These are phyloP conservation scores for Tephrocybe rancida DNA, from an alignment of 768 basidiomycete species.

Conservation along the genomic window DNA sequence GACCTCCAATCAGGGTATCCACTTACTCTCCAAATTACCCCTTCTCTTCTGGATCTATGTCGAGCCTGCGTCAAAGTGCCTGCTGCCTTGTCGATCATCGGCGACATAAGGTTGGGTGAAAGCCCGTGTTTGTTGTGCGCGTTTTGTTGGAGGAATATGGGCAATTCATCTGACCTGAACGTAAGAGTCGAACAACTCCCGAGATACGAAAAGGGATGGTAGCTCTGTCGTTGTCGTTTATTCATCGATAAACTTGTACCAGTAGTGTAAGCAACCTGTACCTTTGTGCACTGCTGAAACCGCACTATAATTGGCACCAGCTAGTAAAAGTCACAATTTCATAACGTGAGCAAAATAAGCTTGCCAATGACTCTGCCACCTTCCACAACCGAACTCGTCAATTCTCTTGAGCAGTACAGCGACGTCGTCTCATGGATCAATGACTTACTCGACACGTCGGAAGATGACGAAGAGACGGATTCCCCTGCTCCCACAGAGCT, in stretches of 20 bases:
- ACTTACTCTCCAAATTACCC: slow-evolving; percentile 65
- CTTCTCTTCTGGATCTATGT: slow-evolving; percentile 62
- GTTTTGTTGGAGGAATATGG: slow-evolving; percentile 76
- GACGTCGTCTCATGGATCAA: slow-evolving; percentile 77
- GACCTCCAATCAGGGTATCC: slow-evolving; percentile 68
- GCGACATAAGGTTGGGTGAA: slow-evolving; percentile 76
- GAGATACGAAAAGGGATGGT: slow-evolving; percentile 29
- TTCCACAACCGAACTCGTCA: slow-evolving; percentile 46
- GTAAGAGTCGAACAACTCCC: slow-evolving; percentile 59
- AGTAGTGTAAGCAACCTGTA: neutral
- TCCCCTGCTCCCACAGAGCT: slow-evolving; percentile 39
- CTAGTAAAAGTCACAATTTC: neutral
- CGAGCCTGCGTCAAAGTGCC: slow-evolving; percentile 72
- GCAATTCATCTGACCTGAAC: slow-evolving; percentile 45
- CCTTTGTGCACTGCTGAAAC: neutral
- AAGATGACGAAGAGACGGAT: slow-evolving; percentile 29
- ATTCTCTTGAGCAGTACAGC: slow-evolving; percentile 59
- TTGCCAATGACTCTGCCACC: slow-evolving; percentile 29
- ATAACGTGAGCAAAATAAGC: neutral
- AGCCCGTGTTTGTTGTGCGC: slow-evolving; percentile 75
- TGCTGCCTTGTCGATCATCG: slow-evolving; percentile 65
- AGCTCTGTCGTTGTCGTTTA: neutral
- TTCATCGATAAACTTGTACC: neutral
- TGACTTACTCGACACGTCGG: slow-evolving; percentile 48
- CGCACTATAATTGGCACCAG: neutral